Evolutionary conservation across 2,329 filamentous ascomycete genomes (phyloP), one percentile per base, ranked within the genome.

Genomic region (Fonsecaea multimorphosa): DNA sequence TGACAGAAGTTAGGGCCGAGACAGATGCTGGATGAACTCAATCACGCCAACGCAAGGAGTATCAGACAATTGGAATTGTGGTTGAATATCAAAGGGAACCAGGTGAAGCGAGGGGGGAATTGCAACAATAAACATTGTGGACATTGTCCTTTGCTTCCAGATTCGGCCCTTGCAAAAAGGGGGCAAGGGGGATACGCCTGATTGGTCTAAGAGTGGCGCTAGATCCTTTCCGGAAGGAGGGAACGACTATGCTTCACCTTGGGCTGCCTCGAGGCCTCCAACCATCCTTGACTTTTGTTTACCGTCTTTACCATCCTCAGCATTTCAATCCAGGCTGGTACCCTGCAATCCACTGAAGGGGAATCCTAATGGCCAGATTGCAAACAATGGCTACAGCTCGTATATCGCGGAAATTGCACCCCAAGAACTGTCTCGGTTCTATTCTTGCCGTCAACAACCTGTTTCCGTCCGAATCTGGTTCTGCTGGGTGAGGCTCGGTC

Each of bases 341-440:
- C 38, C 27, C 16, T 31, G 40, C 6, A n/a, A 31, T 31, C 14
- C 3, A n/a, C 58, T n/a, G 4, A 12, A 24, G 40, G 6, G 34
- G 52, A 36, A 31, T 58, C 29, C 24, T 57, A 19, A 54, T 55
- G 53, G 59, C 36, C 40, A 46, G 16, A 58, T 67, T 67, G 58
- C 22, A 61, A 64, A 61, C 52, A 52, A 29, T 2, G 2, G 34
- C n/a, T 14, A 19, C 24, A 19, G 22, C 24, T 22, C 24, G 24
- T 32, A 32, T 38, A 22, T 27, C 16, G n/a, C 38, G 57, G 65
- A 67, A 38, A 68, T 68, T 65, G 54, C 36, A 29, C 44, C 32
- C n/a, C 31, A 36, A 11, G 24, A 62, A 51, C 27, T 68, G 61
- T 68, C 65, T 67, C 51, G 54, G 54, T 56, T 55, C 24, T 52